phyloP scores from a whole-genome alignment of 345 rosid species.

The Dipteronia sinensis region DNA sequence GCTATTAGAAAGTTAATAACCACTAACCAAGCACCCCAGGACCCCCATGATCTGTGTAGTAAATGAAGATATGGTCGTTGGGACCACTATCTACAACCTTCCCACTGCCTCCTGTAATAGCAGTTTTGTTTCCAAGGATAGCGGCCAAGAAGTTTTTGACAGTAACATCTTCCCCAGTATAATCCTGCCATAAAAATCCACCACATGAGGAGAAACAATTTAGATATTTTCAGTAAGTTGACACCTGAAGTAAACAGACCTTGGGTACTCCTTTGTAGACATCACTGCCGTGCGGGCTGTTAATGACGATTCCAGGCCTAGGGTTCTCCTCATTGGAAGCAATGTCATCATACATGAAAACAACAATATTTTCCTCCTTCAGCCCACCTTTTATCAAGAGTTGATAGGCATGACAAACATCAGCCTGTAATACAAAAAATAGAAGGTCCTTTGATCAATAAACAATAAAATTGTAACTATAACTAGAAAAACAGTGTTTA shows the following conservation, averaged over 20 bases:
- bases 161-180: slow-evolving; percentile 74
- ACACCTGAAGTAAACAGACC: slow-evolving; percentile 40
- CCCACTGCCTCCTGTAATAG: slow-evolving; percentile 83
- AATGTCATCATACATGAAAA: slow-evolving; percentile 96
- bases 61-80: slow-evolving; percentile 87
- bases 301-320: slow-evolving; percentile 77
- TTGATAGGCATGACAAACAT: slow-evolving; percentile 96
- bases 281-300: slow-evolving; percentile 76
- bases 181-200: slow-evolving; percentile 61
- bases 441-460: background rate
- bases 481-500: background rate
- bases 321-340: slow-evolving; percentile 77
- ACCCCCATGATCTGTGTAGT: slow-evolving; percentile 89
- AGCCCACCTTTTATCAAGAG: slow-evolving; percentile 84
- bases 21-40: slow-evolving; percentile 94
- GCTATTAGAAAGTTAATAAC: slow-evolving; percentile 3
- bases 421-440: slow-evolving; percentile 50
- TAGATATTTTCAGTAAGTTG: background rate
- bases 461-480: slow-evolving; percentile 5
- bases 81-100: slow-evolving; percentile 94
- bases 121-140: slow-evolving; percentile 83
- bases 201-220: background rate
- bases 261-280: slow-evolving; percentile 91
- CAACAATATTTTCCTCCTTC: slow-evolving; percentile 89
- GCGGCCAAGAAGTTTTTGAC: slow-evolving; percentile 78